A percentile compares a stretch with the other conserved stretches of the same genome.
phyloP scores from a whole-genome alignment of 2,329 filamentous ascomycete species.

The Dactylellina haptotyla region DNA sequence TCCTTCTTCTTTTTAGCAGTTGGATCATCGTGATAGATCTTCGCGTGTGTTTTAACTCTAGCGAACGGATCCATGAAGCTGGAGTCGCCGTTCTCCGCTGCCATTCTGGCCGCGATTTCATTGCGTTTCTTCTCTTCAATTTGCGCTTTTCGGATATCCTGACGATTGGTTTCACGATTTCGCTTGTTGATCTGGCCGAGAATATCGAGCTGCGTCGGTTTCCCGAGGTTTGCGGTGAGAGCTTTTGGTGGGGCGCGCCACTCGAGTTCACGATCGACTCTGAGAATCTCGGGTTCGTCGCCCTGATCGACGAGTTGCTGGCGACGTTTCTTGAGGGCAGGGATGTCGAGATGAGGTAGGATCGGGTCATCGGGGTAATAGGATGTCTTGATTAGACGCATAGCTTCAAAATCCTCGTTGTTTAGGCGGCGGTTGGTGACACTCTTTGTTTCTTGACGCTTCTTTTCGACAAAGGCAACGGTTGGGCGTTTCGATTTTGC shows the following conservation, averaged over 20 bases:
- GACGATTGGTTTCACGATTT: constrained; percentile 85
- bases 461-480: constrained; percentile 55
- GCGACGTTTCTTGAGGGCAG: constrained; percentile 63
- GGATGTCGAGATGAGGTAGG: constrained; percentile 60
- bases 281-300: constrained; percentile 60
- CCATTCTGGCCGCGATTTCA: constrained; percentile 72
- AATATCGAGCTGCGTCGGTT: constrained; percentile 76
- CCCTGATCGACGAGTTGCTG: constrained; percentile 76
- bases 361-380: constrained; percentile 44
- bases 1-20: constrained; percentile 42
- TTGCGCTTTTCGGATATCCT: constrained; percentile 89
- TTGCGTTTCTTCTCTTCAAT: constrained; percentile 78
- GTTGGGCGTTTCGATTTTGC: constrained; percentile 76
- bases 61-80: constrained; percentile 66
- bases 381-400: constrained; percentile 59
- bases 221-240: constrained; percentile 63
- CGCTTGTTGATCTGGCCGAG: constrained; percentile 83
- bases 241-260: constrained; percentile 66
- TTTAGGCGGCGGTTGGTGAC: constrained; percentile 55
- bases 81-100: constrained; percentile 69
- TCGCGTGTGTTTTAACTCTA: constrained; percentile 73
- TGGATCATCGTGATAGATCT: constrained; percentile 70
- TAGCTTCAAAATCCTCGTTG: constrained; percentile 55
- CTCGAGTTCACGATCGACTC: constrained; percentile 71
- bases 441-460: constrained; percentile 55